phyloP scores from a whole-genome alignment of 208 protist genomes.

The Entamoeba moshkovskii region DNA sequence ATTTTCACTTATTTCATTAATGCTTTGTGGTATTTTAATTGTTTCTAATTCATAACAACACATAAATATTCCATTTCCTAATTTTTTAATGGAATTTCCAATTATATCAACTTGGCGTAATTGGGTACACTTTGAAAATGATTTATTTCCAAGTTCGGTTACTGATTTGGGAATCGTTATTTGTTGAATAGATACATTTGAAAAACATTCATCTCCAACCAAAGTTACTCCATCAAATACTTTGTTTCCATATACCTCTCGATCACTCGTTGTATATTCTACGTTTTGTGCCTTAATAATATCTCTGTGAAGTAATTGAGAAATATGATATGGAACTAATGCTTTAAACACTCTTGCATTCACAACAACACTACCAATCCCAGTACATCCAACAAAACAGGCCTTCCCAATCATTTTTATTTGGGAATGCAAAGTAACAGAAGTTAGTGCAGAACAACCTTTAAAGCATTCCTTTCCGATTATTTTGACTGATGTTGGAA shows the following conservation, averaged over 20 bases:
- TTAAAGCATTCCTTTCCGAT: background rate
- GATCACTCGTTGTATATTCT: background rate
- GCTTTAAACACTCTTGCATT: background rate
- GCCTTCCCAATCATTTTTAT: background rate
- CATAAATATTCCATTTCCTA: background rate
- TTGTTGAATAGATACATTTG: background rate
- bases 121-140: background rate
- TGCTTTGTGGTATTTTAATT: background rate
- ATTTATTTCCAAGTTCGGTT: background rate
- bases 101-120: background rate
- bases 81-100: background rate
- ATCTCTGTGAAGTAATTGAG: background rate
- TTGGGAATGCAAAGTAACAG: background rate
- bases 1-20: background rate
- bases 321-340: background rate
- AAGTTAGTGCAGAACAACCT: background rate
- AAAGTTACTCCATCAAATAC: background rate
- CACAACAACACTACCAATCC: background rate
- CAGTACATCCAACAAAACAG: background rate
- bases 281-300: background rate
- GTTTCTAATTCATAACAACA: background rate
- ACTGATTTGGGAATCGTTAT: background rate
- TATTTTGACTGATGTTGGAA: background rate
- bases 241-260: background rate
- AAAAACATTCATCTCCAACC: background rate